phyloP scores from a whole-genome alignment of 169 alveolate genomes.

The Plasmodium blacklocki region DNA sequence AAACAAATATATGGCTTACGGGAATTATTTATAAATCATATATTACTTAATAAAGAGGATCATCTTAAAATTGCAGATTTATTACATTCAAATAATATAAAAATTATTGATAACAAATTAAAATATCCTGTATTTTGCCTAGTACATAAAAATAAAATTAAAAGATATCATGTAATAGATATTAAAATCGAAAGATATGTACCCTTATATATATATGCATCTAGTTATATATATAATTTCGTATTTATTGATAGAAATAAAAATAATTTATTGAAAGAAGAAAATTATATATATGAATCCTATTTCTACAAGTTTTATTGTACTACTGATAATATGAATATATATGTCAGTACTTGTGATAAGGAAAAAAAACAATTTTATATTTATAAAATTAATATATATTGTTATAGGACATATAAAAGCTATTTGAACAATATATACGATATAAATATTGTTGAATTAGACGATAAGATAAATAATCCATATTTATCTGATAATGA shows the following conservation, averaged over 20 bases:
- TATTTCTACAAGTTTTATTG: constrained; percentile 40
- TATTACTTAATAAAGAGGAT: neutral
- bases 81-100: constrained; percentile 24
- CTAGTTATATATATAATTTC: constrained; percentile 25
- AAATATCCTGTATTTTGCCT: neutral
- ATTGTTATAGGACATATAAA: constrained; percentile 6
- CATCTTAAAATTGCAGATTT: constrained; percentile 6
- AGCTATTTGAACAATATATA: constrained; percentile 7
- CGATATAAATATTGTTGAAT: constrained; percentile 16
- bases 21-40: constrained; percentile 30
- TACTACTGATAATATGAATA: neutral
- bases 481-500: neutral
- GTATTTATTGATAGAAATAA: constrained; percentile 23
- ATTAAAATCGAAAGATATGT: constrained; percentile 9
- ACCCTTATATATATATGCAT: constrained; percentile 33
- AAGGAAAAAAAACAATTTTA: constrained; percentile 1
- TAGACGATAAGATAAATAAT: neutral
- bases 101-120: neutral
- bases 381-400: constrained; percentile 10
- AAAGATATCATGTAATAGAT: constrained; percentile 29
- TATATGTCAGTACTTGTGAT: constrained; percentile 21
- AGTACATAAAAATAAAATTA: constrained; percentile 13
- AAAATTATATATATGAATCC: constrained; percentile 34
- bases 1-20: constrained; percentile 3
- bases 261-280: constrained; percentile 31